Base-by-base conservation (phyloP, 352 stramenopile genomes). In the Globisporangium paroecandrum region DNA sequence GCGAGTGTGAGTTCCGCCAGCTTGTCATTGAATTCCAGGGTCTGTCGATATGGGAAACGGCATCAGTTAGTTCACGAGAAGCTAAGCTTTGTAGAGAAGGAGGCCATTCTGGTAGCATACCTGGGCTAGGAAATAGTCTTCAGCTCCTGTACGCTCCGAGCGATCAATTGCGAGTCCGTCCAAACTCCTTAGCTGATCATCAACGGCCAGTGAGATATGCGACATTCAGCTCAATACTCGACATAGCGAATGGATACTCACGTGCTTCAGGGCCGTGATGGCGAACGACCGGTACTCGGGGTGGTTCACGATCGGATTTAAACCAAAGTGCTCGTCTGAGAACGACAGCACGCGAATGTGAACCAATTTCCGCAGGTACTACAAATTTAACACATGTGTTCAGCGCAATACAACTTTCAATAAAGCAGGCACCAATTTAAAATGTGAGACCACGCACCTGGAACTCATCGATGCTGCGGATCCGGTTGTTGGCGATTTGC, bases 311-410 rank as follows among this genome's bases (percentile, higher is more conserved):
- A 97, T 78, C 49, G 89, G 89, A 59, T 93, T 97, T 1, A 76
- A 77, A 2, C 91, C 91, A 68, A 96, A 97, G 62, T 97, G 86
- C 8, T 86, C 79, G 64, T 96, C 89, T n/a, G 74, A 12, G 27
- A 97, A 85, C 3, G 76, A 74, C 47, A 97, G 66, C 0, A 74
- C 66, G 20, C 77, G 77, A 24, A 97, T 75, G 25, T 70, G 72
- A 3, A 91, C 70, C 12, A 96, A 69, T 43, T 75, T 78, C 0
- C 76, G 74, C 47, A 97, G 73, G 4, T 85, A 58, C 58, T 89
- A 55, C 56, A 62, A 32, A 13, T 10, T 55, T 4, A 22, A 9
- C 4, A 29, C 34, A 9, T 1, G 18, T 12, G n/a, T 58, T 58
- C 53, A 36, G 22, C 4, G 10, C n/a, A 55, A 55, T 10, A 4